Percentiles rank a stretch among this genome's conserved stretches.
phyloP scores from a whole-genome alignment of 1,284 basidiomycete species.

The Dichomitus squalens region DNA sequence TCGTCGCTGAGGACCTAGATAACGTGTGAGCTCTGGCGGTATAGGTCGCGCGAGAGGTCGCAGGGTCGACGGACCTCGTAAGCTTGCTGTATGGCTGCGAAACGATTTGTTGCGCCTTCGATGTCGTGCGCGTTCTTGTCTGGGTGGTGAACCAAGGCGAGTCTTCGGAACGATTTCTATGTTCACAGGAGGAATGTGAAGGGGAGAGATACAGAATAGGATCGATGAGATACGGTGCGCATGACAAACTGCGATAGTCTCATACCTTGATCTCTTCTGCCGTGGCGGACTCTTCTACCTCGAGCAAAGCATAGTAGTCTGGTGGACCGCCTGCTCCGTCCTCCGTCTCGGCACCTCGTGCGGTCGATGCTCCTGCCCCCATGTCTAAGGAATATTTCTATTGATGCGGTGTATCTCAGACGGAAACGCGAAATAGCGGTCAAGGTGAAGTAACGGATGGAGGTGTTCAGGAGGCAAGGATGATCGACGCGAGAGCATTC shows the following conservation, averaged over 20 bases:
- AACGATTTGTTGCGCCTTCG: conserved; percentile 87
- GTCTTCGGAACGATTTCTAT: conserved; percentile 80
- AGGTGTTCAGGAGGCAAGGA: no score
- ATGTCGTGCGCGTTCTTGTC: conserved; percentile 86
- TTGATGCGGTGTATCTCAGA: no score
- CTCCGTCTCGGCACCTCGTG: conserved; percentile 34
- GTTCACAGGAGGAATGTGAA: conserved; percentile 11
- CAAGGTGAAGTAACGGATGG: not conserved
- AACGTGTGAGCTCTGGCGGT: conserved; percentile 7
- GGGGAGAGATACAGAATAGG: not conserved
- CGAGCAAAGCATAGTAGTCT: conserved; percentile 84
- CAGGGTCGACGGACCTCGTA: conserved; percentile 71
- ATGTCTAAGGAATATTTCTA: conserved; percentile 45
- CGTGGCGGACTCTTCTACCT: conserved; percentile 79
- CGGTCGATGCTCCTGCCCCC: conserved; percentile 71
- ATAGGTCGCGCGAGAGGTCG: not conserved
- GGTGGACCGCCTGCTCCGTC: conserved; percentile 35
- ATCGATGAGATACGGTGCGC: not conserved
- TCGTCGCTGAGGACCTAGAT: conserved; percentile 87
- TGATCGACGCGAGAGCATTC: no score
- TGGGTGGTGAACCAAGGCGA: conserved; percentile 87
- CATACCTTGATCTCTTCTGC: conserved; percentile 86
- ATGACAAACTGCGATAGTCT: conserved; percentile 5
- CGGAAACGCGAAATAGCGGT: no score
- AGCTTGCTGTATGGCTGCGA: conserved; percentile 90